Conservation (phyloP, 805 yeast genomes). For the Candida ponderosae region DNA sequence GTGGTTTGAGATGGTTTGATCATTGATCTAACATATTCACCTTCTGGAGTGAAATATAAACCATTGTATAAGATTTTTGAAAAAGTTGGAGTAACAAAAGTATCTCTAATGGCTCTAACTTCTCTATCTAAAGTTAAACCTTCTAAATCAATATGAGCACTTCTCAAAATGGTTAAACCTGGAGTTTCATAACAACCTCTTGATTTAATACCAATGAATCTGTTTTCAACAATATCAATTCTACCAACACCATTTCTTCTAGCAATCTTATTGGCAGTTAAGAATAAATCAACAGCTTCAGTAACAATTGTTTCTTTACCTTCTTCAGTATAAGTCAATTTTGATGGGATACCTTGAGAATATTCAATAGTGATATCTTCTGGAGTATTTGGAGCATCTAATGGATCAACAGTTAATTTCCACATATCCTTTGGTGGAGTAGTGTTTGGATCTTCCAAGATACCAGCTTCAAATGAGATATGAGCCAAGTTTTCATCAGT, state of each 20-base stretch:
- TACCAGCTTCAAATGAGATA: constrained; percentile 98
- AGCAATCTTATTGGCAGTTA: constrained; percentile 89
- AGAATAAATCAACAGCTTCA: constrained; percentile 86
- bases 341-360: constrained; percentile 80
- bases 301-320: constrained; percentile 55
- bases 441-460: constrained; percentile 95
- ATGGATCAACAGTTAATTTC: constrained; percentile 95
- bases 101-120: constrained; percentile 94
- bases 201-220: constrained; percentile 97
- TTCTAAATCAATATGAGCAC: constrained; percentile 92
- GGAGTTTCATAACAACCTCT: constrained; percentile 99
- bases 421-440: constrained; percentile 99
- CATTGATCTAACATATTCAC: constrained; percentile 91
- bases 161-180: constrained; percentile 90
- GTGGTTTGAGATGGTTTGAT: constrained; percentile 91
- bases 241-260: constrained; percentile 99
- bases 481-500: constrained; percentile 99
- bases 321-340: constrained; percentile 58
- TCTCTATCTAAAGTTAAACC: constrained; percentile 97
- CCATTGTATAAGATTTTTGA: constrained; percentile 92
- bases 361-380: constrained; percentile 82
- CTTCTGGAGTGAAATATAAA: constrained; percentile 96
- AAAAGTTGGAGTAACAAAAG: constrained; percentile 88
- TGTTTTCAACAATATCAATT: constrained; percentile 97
- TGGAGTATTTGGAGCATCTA: constrained; percentile 90